Evolutionary conservation across 805 yeast genomes (phyloP), one percentile per base, ranked within the genome.

Genomic region (Pachysolen tannophilus): DNA sequence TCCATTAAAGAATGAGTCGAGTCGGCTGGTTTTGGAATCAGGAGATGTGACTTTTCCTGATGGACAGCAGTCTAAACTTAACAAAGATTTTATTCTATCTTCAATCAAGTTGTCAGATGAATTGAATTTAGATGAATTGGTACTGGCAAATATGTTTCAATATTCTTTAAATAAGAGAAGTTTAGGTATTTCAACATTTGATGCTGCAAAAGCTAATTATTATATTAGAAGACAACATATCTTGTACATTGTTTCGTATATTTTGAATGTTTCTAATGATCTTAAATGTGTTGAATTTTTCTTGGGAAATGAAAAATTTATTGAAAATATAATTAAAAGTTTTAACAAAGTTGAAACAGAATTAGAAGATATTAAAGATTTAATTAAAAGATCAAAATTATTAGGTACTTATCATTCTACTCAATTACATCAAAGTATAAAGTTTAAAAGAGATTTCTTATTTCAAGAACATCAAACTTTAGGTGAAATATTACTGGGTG

Each of bases 51-150:
- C 50, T 8, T 61, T 87, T 21, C 58, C 65, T 14, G 77, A 69
- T 46, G 79, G 78, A 17, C 69, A 67, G 10, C 72, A 72, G 30
- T 79, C 71, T 45, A 70, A 71, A 40, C 55, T 88, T 21, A 85
- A 82, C 49, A 63, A 72, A 31, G 72, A 74, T 26, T 88, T 86
- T 45, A 64, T 81, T 26, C 66, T 75, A 34, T 64, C 71, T 4
- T 69, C 86, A 1, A 62, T 76, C 4, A 62, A 64, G 17, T 49
- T 82, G 13, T 61, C 88, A 0, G 83, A 77, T 43, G 76, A 75
- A 26, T 63, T 90, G 34, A 65, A 82, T 33, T 61, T 90, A 34
- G 94, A 90, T 55, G 97, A 90, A 52, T 34, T 82, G 20, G 63
- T 72, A 3, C 71, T 84, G 2, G 92, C 94, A 1, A 83, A 86